Base-by-base conservation (phyloP, 176 grass and related monocot species). In the Raddia guianensis region DNA sequence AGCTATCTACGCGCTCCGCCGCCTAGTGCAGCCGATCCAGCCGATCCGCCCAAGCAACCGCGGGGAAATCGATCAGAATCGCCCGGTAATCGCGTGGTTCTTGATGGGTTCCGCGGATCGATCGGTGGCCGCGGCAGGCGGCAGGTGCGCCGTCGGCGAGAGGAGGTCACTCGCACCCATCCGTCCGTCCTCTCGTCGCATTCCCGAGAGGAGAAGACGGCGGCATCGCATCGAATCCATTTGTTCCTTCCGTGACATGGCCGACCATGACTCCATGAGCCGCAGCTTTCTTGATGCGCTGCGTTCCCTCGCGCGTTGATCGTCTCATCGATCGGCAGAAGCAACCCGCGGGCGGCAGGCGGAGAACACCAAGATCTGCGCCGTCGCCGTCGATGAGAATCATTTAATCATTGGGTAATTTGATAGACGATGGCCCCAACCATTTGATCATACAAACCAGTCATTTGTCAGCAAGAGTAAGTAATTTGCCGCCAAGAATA, bases 111-210 rank as follows among this genome's bases (percentile, higher is more conserved):
- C 52, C 9, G 18, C 10, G 15, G 49, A 33, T n/a, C 40, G 49
- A 33, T 65, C 32, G 58, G 76, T 86, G 34, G 77, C 45, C 6
- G 47, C 35, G 59, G 13, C 16, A 47, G 12, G 49, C 55, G 40
- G 79, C 79, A 64, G 86, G 80, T 78, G 74, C 74, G 80, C 57
- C 80, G 66, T 87, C 74, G 59, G 35, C 58, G 50, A 44, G 47
- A 18, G 16, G 75, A 18, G 76, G 15, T n/a, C 1, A n/a, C 73
- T 58, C 63, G 21, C 65, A 64, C 63, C n/a, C 34, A 66, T 58
- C 69, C 19, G 52, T 60, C 49, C 68, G 46, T 80, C 68, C 32
- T 63, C 43, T 49, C 68, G 33, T 11, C 19, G 27, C 33, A 66
- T 13, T 40, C 46, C 11, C 35, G 11, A n/a, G 32, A 33, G 3